Evolutionary conservation across 495 filamentous ascomycete genomes (phyloP), one percentile per base, ranked within the genome.

Genomic region (Bryoglossum gracile): DNA sequence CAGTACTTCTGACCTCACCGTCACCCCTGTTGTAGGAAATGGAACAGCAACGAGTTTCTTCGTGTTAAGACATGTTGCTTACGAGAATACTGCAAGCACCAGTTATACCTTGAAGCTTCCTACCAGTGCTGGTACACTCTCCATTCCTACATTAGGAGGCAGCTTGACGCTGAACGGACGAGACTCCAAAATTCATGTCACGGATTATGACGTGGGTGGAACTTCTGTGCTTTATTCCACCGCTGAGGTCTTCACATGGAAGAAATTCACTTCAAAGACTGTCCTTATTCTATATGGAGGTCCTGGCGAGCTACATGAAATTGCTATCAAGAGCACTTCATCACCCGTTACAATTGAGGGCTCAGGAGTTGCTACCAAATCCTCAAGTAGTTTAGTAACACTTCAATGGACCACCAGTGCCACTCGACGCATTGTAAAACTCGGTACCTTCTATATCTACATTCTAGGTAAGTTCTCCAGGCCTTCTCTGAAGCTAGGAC

Each of bases 241-340:
- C 3, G 82, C 78, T 1, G 84, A 90, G 46, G 69, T 87, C 24
- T 86, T 86, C 43, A 86, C 81, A 0, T 81, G 76, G 78, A 75
- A 81, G 58, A 67, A 71, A 37, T 72, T 75, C 53, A 69, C 67
- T 14, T 54, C 71, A 5, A 70, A 68, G 48, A 83, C 77, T 14
- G 64, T 86, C 0, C 65, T 87, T 4, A 64, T 89, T 13, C 47
- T 90, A n/a, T 89, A 86, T 48, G 84, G 83, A 10, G 82, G 75
- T 4, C 57, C 72, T 11, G 72, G 70, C 1, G 85, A 89, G 56
- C 70, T 70, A 5, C 82, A 89, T 50, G 85, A 88, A 59, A 59
- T 85, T 41, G 75, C 77, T 9, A 64, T 84, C 67, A 8, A 63
- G 75, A 11, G 64, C 81, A 8, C 50, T 83, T 42, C 74, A 76